Evolutionary conservation across 2,329 filamentous ascomycete species (phyloP).

Genomic region (Penicillium sp.): DNA sequence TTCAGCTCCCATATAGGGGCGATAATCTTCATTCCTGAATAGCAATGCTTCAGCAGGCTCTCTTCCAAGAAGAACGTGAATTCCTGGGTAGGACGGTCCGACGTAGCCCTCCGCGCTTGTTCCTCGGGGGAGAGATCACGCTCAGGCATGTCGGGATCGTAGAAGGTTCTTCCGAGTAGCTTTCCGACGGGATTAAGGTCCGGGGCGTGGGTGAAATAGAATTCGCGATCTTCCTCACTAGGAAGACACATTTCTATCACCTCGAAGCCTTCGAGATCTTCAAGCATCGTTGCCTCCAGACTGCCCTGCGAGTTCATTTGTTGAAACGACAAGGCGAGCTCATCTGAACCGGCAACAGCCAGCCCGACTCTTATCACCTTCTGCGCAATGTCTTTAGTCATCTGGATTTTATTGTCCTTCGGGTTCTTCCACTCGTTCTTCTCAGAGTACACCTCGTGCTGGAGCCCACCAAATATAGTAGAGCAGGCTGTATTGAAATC

Average conservation of each 20-base stretch:
- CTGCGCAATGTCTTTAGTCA: slow-evolving; percentile 53
- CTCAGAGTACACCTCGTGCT: slow-evolving; percentile 48
- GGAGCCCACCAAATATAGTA: slow-evolving; percentile 66
- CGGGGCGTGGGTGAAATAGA: slow-evolving; percentile 52
- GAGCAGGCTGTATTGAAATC: slow-evolving; percentile 79
- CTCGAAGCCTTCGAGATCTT: slow-evolving; percentile 64
- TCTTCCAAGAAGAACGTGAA: slow-evolving; percentile 72
- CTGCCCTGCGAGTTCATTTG: slow-evolving; percentile 38
- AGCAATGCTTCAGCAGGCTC: slow-evolving; percentile 60
- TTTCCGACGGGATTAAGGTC: slow-evolving; percentile 59
- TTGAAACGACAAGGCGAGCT: slow-evolving; percentile 44
- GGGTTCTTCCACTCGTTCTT: slow-evolving; percentile 48
- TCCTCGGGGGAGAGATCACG: slow-evolving; percentile 46
- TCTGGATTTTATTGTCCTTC: slow-evolving; percentile 37
- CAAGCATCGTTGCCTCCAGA: slow-evolving; percentile 49
- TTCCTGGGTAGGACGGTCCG: slow-evolving; percentile 30
- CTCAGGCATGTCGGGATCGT: slow-evolving; percentile 46
- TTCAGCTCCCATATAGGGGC: slow-evolving; percentile 62
- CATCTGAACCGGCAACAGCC: slow-evolving; percentile 50
- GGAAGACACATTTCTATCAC: slow-evolving; percentile 59
- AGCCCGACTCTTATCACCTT: slow-evolving; percentile 58
- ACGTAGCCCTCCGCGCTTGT: slow-evolving; percentile 29
- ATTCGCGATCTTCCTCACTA: slow-evolving; percentile 48
- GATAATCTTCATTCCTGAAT: slow-evolving; percentile 68
- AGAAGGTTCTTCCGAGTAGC: slow-evolving; percentile 57